Evolutionary conservation across 2,329 filamentous ascomycete genomes (phyloP).

Genomic region (Penicillium palitans): DNA sequence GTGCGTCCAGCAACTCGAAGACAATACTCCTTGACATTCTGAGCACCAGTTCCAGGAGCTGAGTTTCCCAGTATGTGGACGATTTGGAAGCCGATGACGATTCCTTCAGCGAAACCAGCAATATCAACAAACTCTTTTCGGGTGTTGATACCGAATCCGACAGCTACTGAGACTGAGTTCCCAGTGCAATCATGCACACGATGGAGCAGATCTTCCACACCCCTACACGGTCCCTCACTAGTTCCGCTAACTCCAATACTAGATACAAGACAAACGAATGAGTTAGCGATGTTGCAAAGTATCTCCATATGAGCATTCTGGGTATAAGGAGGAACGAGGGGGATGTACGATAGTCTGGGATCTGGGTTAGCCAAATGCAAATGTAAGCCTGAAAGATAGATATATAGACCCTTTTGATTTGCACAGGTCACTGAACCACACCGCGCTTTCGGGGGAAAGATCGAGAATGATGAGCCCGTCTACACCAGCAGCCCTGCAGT

Average conservation of each 20-base stretch:
- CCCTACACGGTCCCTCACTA: conserved; percentile 73
- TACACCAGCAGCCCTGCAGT: conserved; percentile 61
- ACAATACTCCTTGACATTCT: conserved; percentile 81
- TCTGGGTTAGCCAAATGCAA: not conserved
- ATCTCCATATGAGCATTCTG: conserved; percentile 87
- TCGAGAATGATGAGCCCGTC: conserved; percentile 23
- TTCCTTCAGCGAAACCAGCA: conserved; percentile 77
- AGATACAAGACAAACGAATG: conserved; percentile 96
- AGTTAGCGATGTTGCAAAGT: conserved; percentile 90
- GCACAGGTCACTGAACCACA: conserved; percentile 80
- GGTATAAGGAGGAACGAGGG: conserved; percentile 86
- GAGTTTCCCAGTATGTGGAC: conserved; percentile 73
- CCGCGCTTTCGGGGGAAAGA: conserved; percentile 12
- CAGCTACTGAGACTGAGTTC: conserved; percentile 73
- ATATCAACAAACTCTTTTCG: conserved; percentile 86
- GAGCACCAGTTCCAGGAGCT: conserved; percentile 59
- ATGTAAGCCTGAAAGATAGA: not conserved
- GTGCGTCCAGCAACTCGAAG: conserved; percentile 62
- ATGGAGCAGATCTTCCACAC: conserved; percentile 73
- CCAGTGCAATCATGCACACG: conserved; percentile 86
- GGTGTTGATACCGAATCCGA: conserved; percentile 93
- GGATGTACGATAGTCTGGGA: conserved; percentile 79
- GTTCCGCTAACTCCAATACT: conserved; percentile 93
- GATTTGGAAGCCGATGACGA: conserved; percentile 92
- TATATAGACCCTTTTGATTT: conserved; percentile 64